Percentiles rank a stretch among this genome's conserved stretches.
These are phyloP conservation scores for sorghum (Sorghum bicolor) DNA, from an alignment of 176 grass and related monocot species.

Conservation along the genomic window Sorghum_bicolor_NCBIv3 NC_012878.2:9270001-9270500, in stretches of 20 bases:
- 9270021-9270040: not conserved
- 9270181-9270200: conserved; percentile 65
- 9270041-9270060: conserved; percentile 19
- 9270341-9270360: conserved; percentile 80
- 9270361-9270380: conserved; percentile 60
- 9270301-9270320: conserved; percentile 69
- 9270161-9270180: conserved; percentile 62
- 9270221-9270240: conserved; percentile 41
- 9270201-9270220: conserved; percentile 49
- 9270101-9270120: conserved; percentile 48
- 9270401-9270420: conserved; percentile 71
- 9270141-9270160: conserved; percentile 51
- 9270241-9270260: conserved; percentile 40
- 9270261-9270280: conserved; percentile 30
- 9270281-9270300: conserved; percentile 81
- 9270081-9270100: conserved; percentile 55
- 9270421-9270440: conserved; percentile 58
- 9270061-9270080: conserved; percentile 51
- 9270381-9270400: conserved; percentile 81
- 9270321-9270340: conserved; percentile 78
- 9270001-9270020: not conserved
- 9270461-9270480: conserved; percentile 43
- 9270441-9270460: conserved; percentile 42
- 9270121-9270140: conserved; percentile 53
- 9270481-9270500: conserved; percentile 62